Base-by-base conservation (phyloP, 352 stramenopile genomes). In the Phytophthora uliginosa region DNA sequence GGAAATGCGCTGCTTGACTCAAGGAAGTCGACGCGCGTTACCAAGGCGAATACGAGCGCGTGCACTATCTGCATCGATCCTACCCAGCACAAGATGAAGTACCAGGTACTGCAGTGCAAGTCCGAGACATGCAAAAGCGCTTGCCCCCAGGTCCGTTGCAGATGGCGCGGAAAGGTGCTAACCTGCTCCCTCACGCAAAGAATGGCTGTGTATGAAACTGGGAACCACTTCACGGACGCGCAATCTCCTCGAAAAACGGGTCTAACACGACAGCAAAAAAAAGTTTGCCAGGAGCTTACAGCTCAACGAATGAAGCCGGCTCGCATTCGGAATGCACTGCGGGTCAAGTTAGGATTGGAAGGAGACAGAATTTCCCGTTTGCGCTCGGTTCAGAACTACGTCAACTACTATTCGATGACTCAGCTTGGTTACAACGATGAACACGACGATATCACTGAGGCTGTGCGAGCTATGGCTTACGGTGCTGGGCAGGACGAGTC, bases 391-490 rank as follows among this genome's bases (percentile, higher is more conserved):
- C 61, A 68, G n/a, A 55, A 61, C 34, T 61, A 45, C 28, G 52
- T 28, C 24, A 68, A 60, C 24, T 58, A 68, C 38, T 60, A 68
- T 55, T 51, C 61, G 1, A 52, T 34, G 34, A 50, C 50, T 0
- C 15, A 59, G 6, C 48, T 61, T 4, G 36, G 50, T 8, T 47
- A 42, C 20, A 59, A 61, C 38, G 51, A 68, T 36, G 7, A 51
- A 1, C 31, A 61, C 61, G 61, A 61, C 22, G 36, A 55, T 4
- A 54, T 61, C 31, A 6, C 34, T 8, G 34, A 28, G 24, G 31
- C 22, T 36, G 61, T 61, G 9, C 22, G 26, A 38, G 57, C 17
- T 38, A 52, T 63, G 10, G 38, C 38, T 15, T 63, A 47, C 22
- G 4, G 17, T 8, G 20, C 7, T 8, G 28, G 9, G 5, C 22